Evolutionary conservation across 2,329 filamentous ascomycete genomes (phyloP).

Genomic region (Claviceps maximensis): DNA sequence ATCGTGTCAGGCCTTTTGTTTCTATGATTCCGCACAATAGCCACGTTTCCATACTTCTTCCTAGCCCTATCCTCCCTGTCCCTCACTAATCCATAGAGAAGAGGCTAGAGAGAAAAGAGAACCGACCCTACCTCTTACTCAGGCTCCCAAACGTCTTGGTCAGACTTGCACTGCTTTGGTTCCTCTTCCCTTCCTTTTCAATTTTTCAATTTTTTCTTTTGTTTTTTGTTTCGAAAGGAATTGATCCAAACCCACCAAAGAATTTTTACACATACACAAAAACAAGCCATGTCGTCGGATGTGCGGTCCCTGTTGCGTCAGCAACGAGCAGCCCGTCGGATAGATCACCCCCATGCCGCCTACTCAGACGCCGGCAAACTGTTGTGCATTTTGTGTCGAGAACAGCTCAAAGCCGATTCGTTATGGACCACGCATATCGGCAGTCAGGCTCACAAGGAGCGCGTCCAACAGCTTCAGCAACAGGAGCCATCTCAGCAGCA

Average conservation of each 20-base stretch:
- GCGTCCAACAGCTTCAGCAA: conserved; percentile 11
- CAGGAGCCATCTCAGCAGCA: conserved; percentile 10
- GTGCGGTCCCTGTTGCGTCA: conserved; percentile 67
- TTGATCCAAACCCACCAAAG: too few species aligned
- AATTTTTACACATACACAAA: neutral
- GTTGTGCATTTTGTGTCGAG: conserved; percentile 52
- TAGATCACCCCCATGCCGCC: conserved; percentile 54
- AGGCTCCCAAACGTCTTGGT: too few species aligned
- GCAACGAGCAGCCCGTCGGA: conserved; percentile 60
- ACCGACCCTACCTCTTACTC: too few species aligned
- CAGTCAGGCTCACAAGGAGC: conserved; percentile 27
- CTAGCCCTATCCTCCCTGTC: too few species aligned
- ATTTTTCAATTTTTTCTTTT: neutral
- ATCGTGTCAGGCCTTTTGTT: too few species aligned
- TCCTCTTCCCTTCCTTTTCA: neutral
- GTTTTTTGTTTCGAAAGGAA: neutral
- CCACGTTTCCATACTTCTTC: too few species aligned
- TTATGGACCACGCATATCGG: conserved; percentile 53
- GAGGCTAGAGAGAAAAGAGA: too few species aligned
- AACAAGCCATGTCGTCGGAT: conserved; percentile 49
- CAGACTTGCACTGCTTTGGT: too few species aligned
- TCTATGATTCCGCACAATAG: too few species aligned
- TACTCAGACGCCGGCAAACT: conserved; percentile 58
- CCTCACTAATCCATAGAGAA: too few species aligned
- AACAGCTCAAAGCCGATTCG: conserved; percentile 49